Evolutionary conservation across 2,329 filamentous ascomycete genomes (phyloP).

Genomic region (Colletotrichum salicis): DNA sequence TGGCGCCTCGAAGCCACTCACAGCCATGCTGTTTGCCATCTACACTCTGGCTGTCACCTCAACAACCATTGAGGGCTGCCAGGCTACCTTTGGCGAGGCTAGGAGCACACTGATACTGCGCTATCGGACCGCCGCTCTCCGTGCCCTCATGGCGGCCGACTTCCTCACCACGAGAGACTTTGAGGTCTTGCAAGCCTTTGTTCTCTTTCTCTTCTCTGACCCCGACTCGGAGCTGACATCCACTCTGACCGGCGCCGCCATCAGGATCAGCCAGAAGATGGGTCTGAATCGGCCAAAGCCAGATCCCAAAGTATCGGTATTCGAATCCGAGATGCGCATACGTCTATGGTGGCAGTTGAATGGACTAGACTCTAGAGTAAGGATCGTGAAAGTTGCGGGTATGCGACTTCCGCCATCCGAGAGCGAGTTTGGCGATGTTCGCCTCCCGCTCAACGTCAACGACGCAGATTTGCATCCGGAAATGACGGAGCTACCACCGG

Average conservation of each 20-base stretch:
- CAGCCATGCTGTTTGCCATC: conserved; percentile 42
- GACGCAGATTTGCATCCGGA: conserved; percentile 63
- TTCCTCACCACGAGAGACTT: conserved; percentile 43
- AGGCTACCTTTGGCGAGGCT: conserved; percentile 30
- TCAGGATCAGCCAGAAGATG: conserved; percentile 42
- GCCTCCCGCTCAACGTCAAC: conserved; percentile 66
- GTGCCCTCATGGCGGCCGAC: conserved; percentile 40
- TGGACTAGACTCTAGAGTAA: conserved; percentile 36
- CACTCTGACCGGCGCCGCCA: conserved; percentile 38
- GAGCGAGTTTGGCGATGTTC: conserved; percentile 47
- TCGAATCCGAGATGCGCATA: conserved; percentile 43
- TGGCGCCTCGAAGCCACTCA: conserved; percentile 33
- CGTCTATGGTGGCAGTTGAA: conserved; percentile 44
- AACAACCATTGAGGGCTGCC: conserved; percentile 36
- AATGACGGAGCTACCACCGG: conserved; percentile 57
- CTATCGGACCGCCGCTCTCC: conserved; percentile 40
- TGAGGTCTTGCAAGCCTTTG: conserved; percentile 44
- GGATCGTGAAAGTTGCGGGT: conserved; percentile 26
- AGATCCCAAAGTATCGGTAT: conserved; percentile 36
- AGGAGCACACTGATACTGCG: conserved; percentile 35
- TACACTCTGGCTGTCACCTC: conserved; percentile 43
- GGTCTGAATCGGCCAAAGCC: conserved; percentile 37
- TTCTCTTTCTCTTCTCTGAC: conserved; percentile 43
- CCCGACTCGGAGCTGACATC: conserved; percentile 42
- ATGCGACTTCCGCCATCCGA: conserved; percentile 17